A percentile compares a stretch with the other conserved stretches of the same genome.
Conservation (phyloP, 108 stramenopile genomes). For the Cyclotella atomus region DNA sequence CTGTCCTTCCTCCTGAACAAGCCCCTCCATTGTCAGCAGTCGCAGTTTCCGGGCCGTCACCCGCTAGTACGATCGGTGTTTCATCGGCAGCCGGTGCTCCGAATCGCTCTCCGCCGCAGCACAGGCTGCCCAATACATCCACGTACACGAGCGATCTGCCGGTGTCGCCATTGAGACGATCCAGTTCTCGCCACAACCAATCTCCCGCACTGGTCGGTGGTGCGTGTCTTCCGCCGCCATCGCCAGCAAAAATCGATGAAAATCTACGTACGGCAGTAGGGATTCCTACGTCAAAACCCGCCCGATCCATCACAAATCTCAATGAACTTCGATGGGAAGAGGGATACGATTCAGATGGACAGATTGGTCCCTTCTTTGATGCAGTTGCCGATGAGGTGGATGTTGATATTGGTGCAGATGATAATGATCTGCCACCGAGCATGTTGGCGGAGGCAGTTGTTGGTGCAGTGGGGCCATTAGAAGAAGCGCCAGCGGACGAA, state of each 20-base stretch:
- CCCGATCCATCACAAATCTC: slow-evolving; percentile 1
- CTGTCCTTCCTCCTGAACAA: neutral
- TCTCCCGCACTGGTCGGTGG: neutral
- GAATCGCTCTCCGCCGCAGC: neutral
- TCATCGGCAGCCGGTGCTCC: neutral
- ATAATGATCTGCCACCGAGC: slow-evolving; percentile 1
- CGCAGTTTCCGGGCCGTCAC: neutral
- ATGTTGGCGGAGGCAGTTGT: slow-evolving; percentile 1
- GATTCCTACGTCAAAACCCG: slow-evolving; percentile 13
- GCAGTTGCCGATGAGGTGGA: slow-evolving; percentile 1
- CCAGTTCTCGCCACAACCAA: neutral
- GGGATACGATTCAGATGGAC: slow-evolving; percentile 32
- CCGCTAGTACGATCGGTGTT: neutral
- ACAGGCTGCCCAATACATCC: neutral
- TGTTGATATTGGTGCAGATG: slow-evolving; percentile 16
- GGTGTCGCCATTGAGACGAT: neutral
- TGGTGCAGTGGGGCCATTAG: neutral
- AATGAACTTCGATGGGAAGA: neutral
- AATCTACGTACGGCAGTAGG: slow-evolving; percentile 3
- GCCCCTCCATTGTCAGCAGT: neutral
- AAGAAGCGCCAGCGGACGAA: neutral
- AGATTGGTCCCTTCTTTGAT: slow-evolving; percentile 22
- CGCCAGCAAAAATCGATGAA: neutral
- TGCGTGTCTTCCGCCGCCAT: neutral
- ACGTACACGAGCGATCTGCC: neutral